Evolutionary conservation across 2,329 filamentous ascomycete genomes (phyloP).

Genomic region (Phoma sp.): DNA sequence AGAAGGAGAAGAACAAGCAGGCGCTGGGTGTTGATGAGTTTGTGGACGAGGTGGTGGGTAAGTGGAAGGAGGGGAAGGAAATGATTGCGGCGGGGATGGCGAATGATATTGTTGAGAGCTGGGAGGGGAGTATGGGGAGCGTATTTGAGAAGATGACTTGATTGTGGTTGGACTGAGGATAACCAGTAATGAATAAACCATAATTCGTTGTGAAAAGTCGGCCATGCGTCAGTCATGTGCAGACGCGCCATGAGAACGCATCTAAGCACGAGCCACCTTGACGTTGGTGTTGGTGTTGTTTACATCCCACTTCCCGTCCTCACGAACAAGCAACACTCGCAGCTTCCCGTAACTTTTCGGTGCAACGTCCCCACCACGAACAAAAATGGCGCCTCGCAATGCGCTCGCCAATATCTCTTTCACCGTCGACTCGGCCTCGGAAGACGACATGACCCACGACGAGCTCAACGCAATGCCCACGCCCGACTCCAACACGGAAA

Average conservation of each 20-base stretch:
- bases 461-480: conserved; percentile 46
- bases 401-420: conserved; percentile 45
- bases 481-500: conserved; percentile 51
- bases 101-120: conserved; percentile 51
- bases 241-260: conserved; percentile 3
- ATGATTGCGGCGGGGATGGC: conserved; percentile 57
- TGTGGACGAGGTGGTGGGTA: conserved; percentile 55
- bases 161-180: neutral
- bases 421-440: conserved; percentile 50
- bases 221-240: neutral
- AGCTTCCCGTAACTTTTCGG: neutral
- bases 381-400: conserved; percentile 42
- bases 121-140: conserved; percentile 51
- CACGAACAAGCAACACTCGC: conserved; percentile 10
- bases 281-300: conserved; percentile 13
- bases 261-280: neutral
- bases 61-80: conserved; percentile 57
- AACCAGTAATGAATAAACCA: neutral
- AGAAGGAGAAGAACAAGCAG: conserved; percentile 62
- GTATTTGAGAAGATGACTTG: conserved; percentile 34
- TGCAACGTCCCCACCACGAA: conserved; percentile 3
- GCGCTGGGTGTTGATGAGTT: conserved; percentile 61
- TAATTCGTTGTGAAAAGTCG: neutral
- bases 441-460: conserved; percentile 49
- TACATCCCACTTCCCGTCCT: conserved; percentile 13